phyloP scores from a whole-genome alignment of 1,139 yeast genomes.

The Suhomyces coccinellae region DNA sequence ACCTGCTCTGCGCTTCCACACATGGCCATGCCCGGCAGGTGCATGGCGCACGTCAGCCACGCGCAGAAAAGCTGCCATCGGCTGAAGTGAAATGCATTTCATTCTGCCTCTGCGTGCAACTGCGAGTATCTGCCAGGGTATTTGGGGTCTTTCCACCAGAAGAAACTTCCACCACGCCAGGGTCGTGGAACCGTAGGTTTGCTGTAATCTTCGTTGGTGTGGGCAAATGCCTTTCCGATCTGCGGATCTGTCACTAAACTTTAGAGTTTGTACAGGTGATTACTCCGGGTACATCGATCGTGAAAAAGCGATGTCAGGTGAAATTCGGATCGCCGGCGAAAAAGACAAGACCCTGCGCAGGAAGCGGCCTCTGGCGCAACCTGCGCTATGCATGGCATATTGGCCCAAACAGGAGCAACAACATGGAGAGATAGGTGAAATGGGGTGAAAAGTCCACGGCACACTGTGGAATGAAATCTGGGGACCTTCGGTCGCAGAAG shows the following conservation, averaged over 20 bases:
- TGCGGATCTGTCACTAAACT: conserved; percentile 3
- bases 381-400: background rate
- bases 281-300: conserved; percentile 1
- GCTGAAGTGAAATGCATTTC: background rate
- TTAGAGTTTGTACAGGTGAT: conserved; percentile 3
- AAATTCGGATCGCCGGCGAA: background rate
- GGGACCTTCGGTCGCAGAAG: too few species aligned
- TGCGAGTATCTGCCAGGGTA: too few species aligned
- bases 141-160: too few species aligned
- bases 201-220: conserved; percentile 1
- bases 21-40: background rate
- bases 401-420: background rate
- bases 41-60: background rate
- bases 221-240: conserved; percentile 2
- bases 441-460: background rate
- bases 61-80: background rate
- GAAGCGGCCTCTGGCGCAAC: background rate
- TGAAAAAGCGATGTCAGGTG: background rate
- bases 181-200: background rate
- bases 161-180: too few species aligned
- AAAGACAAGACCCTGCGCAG: background rate
- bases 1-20: background rate
- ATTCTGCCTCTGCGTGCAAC: too few species aligned
- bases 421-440: background rate
- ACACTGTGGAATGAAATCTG: too few species aligned